Evolutionary conservation across 768 basidiomycete species (phyloP).

Genomic region (Rhizopogon roseolus): DNA sequence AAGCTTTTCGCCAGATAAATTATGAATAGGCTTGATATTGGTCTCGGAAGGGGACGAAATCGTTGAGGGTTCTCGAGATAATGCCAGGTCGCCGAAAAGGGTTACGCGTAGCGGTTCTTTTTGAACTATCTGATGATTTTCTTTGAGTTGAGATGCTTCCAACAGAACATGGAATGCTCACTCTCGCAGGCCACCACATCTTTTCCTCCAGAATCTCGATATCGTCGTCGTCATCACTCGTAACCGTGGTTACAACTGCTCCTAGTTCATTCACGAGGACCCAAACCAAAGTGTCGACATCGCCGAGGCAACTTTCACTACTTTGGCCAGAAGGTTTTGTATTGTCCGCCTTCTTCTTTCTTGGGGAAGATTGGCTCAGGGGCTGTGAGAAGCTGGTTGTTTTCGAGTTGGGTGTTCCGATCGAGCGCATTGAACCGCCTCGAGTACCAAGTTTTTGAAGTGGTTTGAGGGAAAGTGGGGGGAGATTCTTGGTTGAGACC

Average conservation of each 20-base stretch:
- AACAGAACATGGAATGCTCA: slow-evolving; percentile 25
- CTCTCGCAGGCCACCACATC: slow-evolving; percentile 74
- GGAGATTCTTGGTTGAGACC: slow-evolving; percentile 12
- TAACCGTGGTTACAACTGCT: slow-evolving; percentile 21
- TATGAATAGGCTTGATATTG: slow-evolving; percentile 38
- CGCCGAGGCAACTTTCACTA: slow-evolving; percentile 12
- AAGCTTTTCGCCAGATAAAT: slow-evolving; percentile 31
- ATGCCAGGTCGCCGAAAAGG: slow-evolving; percentile 25
- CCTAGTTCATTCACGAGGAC: slow-evolving; percentile 42
- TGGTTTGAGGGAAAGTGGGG: slow-evolving; percentile 8
- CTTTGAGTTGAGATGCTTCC: neutral
- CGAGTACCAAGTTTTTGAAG: slow-evolving; percentile 5
- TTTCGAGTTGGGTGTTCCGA: slow-evolving; percentile 6
- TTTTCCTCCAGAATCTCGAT: slow-evolving; percentile 10
- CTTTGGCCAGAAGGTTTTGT: neutral
- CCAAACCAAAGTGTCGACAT: slow-evolving; percentile 44
- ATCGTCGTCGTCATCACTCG: slow-evolving; percentile 21
- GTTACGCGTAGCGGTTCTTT: slow-evolving; percentile 23
- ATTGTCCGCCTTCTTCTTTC: slow-evolving; percentile 15
- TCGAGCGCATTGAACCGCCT: slow-evolving; percentile 8
- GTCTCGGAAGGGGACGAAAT: slow-evolving; percentile 28
- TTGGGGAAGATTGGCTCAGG: slow-evolving; percentile 10
- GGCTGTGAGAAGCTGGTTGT: slow-evolving; percentile 13
- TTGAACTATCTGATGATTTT: slow-evolving; percentile 17
- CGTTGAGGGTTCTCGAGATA: slow-evolving; percentile 19